These are phyloP conservation scores for Terfezia claveryi DNA, from an alignment of 495 filamentous ascomycete genomes.

Conservation along the genomic window DNA sequence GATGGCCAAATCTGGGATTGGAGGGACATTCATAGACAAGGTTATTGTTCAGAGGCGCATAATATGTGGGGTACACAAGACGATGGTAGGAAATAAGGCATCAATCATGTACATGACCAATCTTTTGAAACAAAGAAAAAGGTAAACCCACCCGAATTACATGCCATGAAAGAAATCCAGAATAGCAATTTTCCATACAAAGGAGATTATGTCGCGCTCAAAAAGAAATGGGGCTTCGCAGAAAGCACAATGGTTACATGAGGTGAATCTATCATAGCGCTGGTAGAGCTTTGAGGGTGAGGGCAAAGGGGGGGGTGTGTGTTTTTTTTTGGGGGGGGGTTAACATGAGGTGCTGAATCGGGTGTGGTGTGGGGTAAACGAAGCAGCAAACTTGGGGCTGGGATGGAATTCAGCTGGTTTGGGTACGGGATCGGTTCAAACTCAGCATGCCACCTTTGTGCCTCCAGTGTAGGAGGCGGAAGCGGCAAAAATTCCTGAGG, in stretches of 20 bases:
- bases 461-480: not conserved
- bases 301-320: not conserved
- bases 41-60: no score
- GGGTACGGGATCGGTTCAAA: not conserved
- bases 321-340: not conserved
- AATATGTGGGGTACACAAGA: no score
- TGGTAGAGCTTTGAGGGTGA: not conserved
- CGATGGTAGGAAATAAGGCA: no score
- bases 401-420: not conserved
- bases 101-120: no score
- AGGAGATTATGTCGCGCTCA: not conserved
- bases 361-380: not conserved
- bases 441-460: not conserved
- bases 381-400: not conserved
- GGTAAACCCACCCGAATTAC: conserved; percentile 2
- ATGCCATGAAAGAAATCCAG: not conserved
- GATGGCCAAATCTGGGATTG: no score
- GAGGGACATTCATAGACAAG: no score
- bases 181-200: not conserved
- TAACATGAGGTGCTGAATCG: not conserved
- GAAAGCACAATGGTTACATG: not conserved
- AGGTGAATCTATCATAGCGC: not conserved
- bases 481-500: not conserved
- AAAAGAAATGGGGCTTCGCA: no score
- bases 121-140: not conserved